Evolutionary conservation across 2,329 filamentous ascomycete genomes (phyloP), one percentile per base, ranked within the genome.

Genomic region (Verticillium longisporum): DNA sequence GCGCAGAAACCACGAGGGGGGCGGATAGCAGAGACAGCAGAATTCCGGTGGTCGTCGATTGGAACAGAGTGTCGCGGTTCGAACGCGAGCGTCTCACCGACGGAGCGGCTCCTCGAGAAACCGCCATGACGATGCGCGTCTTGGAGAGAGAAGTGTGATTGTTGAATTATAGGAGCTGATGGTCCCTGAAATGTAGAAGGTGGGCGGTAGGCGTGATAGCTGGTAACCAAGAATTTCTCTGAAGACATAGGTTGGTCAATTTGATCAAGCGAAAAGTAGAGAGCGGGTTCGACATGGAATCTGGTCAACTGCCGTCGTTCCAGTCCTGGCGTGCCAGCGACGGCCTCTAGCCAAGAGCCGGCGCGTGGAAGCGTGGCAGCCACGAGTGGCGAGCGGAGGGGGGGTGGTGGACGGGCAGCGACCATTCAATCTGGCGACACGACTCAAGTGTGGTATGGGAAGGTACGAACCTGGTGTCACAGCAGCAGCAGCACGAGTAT

Each of bases 1-100:
- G 65, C 33, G 67, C 68, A 4, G 73, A 66, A 69, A 73, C 74
- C 57, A 69, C 63, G 31, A 65, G 61, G 21, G 68, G 73, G 80
- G 72, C 76, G 70, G 71, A 71, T 50, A 75, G 63, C 38, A 69
- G 58, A 57, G 67, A 65, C 38, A 71, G 53, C 26, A 71, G 58
- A 15, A 67, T 54, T 4, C 56, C 50, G 45, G 32, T 63, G 32
- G 33, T 36, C 14, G 53, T 56, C n/a, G 55, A 56, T 6, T 54
- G 10, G 6, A 15, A 58, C 6, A 6, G 15, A 15, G 18, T 18
- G 45, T 32, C 38, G 6, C 37, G 41, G 33, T 9, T 21, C 18
- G 37, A 21, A 7, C 6, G 10, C n/a, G 31, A 36, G 14, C 55
- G 55, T 11, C 55, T 56, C 15, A 31, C n/a, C 55, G 55, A 36